A percentile compares a stretch with the other conserved stretches of the same genome.
phyloP scores from a whole-genome alignment of 768 basidiomycete genomes.

The Lyophyllum decastes region DNA sequence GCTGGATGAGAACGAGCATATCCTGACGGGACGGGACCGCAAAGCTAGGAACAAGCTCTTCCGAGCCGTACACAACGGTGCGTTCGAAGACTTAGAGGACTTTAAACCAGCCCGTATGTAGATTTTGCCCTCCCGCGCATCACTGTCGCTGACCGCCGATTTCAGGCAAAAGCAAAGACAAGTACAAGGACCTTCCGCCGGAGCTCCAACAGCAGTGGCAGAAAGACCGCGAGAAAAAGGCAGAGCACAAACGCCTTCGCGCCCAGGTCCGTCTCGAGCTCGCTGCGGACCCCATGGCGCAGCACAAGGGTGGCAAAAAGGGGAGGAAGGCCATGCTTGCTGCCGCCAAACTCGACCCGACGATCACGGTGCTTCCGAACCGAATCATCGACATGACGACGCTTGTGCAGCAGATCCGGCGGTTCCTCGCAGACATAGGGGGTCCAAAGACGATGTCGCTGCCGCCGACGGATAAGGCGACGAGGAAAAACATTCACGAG shows the following conservation, averaged over 20 bases:
- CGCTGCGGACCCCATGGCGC: slow-evolving; percentile 62
- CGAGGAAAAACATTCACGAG: slow-evolving; percentile 75
- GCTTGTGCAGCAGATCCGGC: slow-evolving; percentile 69
- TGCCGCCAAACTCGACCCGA: slow-evolving; percentile 51
- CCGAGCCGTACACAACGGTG: slow-evolving; percentile 59
- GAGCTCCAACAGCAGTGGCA: slow-evolving; percentile 74
- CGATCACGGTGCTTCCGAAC: slow-evolving; percentile 43
- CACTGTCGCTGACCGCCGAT: background rate
- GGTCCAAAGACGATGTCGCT: slow-evolving; percentile 58
- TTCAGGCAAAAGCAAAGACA: slow-evolving; percentile 51
- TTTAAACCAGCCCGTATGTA: slow-evolving; percentile 55
- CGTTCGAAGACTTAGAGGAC: slow-evolving; percentile 42
- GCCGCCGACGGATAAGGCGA: slow-evolving; percentile 77
- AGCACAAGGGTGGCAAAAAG: slow-evolving; percentile 69
- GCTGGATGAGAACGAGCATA: slow-evolving; percentile 58
- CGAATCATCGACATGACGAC: slow-evolving; percentile 64
- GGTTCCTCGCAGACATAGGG: slow-evolving; percentile 62
- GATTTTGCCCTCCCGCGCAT: background rate
- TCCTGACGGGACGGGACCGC: slow-evolving; percentile 43
- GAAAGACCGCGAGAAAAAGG: slow-evolving; percentile 82
- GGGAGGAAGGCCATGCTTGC: slow-evolving; percentile 67
- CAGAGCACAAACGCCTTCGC: slow-evolving; percentile 67
- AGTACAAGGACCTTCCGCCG: slow-evolving; percentile 49
- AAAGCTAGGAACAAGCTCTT: slow-evolving; percentile 60
- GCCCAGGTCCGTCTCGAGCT: slow-evolving; percentile 53